Evolutionary conservation across 2,329 filamentous ascomycete genomes (phyloP).

Genomic region (Colletotrichum karsti): DNA sequence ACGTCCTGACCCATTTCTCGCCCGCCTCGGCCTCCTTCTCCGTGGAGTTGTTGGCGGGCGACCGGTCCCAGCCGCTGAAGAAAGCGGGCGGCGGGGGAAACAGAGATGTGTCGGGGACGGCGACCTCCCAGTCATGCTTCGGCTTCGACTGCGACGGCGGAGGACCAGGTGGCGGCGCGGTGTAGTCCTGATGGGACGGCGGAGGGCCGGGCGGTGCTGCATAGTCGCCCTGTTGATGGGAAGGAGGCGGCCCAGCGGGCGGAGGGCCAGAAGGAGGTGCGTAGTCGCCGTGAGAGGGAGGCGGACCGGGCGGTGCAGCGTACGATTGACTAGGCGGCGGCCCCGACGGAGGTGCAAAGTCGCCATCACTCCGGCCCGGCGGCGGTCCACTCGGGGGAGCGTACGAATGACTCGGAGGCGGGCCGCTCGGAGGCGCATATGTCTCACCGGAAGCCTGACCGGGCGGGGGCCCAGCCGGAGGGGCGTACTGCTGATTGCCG

Average conservation of each 20-base stretch:
- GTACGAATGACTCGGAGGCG: conserved; percentile 28
- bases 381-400: conserved; percentile 29
- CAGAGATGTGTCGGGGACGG: conserved; percentile 76
- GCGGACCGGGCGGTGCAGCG: conserved; percentile 36
- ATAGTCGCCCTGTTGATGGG: conserved; percentile 30
- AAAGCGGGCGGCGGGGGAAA: conserved; percentile 78
- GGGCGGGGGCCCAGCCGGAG: conserved; percentile 29
- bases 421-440: conserved; percentile 5
- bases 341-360: conserved; percentile 37
- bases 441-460: background rate
- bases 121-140: conserved; percentile 74
- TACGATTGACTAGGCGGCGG: conserved; percentile 33
- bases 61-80: conserved; percentile 69
- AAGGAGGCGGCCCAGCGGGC: conserved; percentile 43
- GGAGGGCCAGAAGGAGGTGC: conserved; percentile 40
- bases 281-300: conserved; percentile 37
- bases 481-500: conserved; percentile 34
- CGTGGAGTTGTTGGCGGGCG: conserved; percentile 75
- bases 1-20: conserved; percentile 69
- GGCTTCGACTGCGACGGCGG: conserved; percentile 32
- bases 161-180: conserved; percentile 47
- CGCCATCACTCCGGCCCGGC: background rate
- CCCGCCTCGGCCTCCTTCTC: conserved; percentile 70
- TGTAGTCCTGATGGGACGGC: conserved; percentile 35
- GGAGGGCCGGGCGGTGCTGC: conserved; percentile 41